Percentiles rank a stretch among this genome's conserved stretches.
Evolutionary conservation across 2,329 filamentous ascomycete species (phyloP).

Genomic region (Aspergillus ruber): DNA sequence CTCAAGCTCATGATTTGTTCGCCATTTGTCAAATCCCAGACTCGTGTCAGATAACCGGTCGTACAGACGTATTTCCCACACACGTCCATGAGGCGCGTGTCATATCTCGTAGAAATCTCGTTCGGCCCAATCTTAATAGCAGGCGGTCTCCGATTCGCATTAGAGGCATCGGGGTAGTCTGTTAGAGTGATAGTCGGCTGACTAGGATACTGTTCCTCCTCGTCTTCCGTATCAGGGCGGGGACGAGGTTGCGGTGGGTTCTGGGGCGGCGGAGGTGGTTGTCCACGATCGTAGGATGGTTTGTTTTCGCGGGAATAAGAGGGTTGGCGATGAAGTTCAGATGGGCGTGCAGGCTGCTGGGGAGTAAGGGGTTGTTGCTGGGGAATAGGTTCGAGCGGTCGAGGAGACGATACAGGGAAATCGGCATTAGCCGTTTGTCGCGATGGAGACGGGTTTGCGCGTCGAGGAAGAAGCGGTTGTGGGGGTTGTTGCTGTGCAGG

Average conservation of each 20-base stretch:
- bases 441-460: conserved; percentile 13
- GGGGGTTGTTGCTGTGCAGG: too few relatives aligned
- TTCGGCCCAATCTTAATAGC: conserved; percentile 63
- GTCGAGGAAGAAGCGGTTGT: too few relatives aligned
- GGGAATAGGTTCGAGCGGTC: not conserved
- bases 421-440: conserved; percentile 8
- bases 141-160: conserved; percentile 77
- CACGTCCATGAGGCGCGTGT: conserved; percentile 77
- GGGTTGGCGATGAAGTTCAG: conserved; percentile 20
- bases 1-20: conserved; percentile 72
- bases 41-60: conserved; percentile 75
- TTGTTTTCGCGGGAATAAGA: conserved; percentile 23
- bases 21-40: conserved; percentile 80
- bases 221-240: conserved; percentile 45
- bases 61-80: conserved; percentile 85
- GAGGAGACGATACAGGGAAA: not conserved
- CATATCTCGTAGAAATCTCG: conserved; percentile 78
- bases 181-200: conserved; percentile 49
- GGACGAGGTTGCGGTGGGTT: conserved; percentile 2
- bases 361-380: conserved; percentile 6
- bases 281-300: conserved; percentile 4
- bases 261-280: not conserved
- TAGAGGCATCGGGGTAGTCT: conserved; percentile 77
- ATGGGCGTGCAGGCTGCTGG: conserved; percentile 7
- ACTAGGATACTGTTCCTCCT: conserved; percentile 42